These are phyloP conservation scores for barley (Hordeum vulgare) DNA, from an alignment of 176 grass and related monocot genomes.

Conservation along the genomic window DNA sequence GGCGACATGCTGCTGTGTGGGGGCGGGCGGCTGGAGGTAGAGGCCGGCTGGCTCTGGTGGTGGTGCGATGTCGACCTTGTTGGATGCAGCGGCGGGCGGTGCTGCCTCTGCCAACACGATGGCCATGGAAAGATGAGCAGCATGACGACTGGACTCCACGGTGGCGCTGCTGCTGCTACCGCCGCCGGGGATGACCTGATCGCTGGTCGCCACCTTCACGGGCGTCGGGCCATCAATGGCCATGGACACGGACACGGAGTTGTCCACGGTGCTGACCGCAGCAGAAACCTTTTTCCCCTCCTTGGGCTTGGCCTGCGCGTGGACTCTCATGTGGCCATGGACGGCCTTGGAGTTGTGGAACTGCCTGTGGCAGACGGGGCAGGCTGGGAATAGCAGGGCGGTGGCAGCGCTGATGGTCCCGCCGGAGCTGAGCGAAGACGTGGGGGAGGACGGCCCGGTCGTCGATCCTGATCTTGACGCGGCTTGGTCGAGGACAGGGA, in stretches of 20 bases:
- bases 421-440: neutral
- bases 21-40: neutral
- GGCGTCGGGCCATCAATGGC: neutral
- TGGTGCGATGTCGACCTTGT: neutral
- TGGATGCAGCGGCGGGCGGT: neutral
- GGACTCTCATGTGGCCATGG: conserved; percentile 33
- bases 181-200: neutral
- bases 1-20: neutral
- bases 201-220: neutral
- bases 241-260: neutral
- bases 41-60: neutral
- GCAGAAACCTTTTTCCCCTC: neutral
- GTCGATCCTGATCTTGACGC: neutral
- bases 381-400: neutral
- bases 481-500: no score
- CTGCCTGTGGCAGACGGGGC: neutral
- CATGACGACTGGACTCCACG: neutral
- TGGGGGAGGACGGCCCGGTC: no score
- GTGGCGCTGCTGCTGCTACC: neutral
- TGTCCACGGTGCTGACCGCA: neutral
- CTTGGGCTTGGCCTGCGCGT: neutral
- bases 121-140: neutral
- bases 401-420: neutral
- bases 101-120: neutral
- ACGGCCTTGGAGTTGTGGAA: conserved; percentile 15